Base-by-base conservation (phyloP, 1,284 basidiomycete species). In the Cryptococcus wingfieldii region DNA sequence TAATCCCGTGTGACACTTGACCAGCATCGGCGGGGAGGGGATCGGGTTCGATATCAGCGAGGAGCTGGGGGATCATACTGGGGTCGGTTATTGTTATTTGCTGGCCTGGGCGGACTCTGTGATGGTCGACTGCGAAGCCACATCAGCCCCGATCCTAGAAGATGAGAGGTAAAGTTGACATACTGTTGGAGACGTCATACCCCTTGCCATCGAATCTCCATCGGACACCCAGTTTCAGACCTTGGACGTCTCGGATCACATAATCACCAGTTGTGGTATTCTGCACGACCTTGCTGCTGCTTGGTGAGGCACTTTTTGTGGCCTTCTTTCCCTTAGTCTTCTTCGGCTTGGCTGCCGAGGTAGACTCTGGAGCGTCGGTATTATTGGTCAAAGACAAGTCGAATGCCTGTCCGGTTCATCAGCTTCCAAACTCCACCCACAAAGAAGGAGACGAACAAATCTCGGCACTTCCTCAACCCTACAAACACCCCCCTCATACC, bases 151-250 rank as follows among this genome's bases (percentile, higher is more conserved):
- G 19, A 45, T n/a, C 27, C 18, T 53, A 50, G 19, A 34, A 44
- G 44, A 51, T 42, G 44, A 28, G 16, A 47, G 23, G 23, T 39
- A 47, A 41, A 38, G 47, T 28, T 16, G n/a, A 72, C 88, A 67
- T 64, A 91, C 90, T 79, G 78, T 84, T 88, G 18, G 86, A 82
- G 43, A 94, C 82, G 65, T 93, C 89, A 67, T 90, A 94, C 4
- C 90, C 90, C 64, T 80, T 83, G n/a, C 87, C 86, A 66, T 93
- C 90, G 48, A 91, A 72, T 25, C 88, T 81, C 66, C 83, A 86
- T 23, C 89, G 84, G 19, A 93, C 85, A 56, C 84, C 84, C 1
- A 86, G 81, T 28, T 87, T 82, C 47, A 94, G 81, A 2, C 90
- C 90, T 2, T 84, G 82, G 8, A 90, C 80, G 69, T 91, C 87